These are phyloP conservation scores for Tulasnella sp. DNA, from an alignment of 768 basidiomycete species.

Conservation along the genomic window DNA sequence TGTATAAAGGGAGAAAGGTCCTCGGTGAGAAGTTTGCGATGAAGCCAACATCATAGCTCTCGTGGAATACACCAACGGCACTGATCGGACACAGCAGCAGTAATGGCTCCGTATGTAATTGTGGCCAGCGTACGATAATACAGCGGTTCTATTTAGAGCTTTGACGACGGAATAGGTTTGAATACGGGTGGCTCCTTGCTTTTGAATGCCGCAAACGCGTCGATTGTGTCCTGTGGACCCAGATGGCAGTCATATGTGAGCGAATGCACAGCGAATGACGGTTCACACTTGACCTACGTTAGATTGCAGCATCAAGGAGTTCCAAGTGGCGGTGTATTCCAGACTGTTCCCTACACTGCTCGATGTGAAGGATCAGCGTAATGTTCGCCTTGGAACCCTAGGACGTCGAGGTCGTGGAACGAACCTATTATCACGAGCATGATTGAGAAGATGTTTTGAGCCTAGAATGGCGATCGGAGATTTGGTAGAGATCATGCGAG, in stretches of 20 bases:
- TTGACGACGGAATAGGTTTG: slow-evolving; percentile 29
- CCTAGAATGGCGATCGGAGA: slow-evolving; percentile 73
- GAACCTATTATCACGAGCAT: slow-evolving; percentile 75
- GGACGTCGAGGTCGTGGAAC: slow-evolving; percentile 31
- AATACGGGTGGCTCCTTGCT: slow-evolving; percentile 31
- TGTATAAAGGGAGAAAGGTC: background rate
- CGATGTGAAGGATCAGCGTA: background rate
- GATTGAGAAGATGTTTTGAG: slow-evolving; percentile 72
- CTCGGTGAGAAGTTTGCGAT: too few species aligned
- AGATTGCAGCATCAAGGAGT: slow-evolving; percentile 50
- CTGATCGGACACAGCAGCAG: background rate
- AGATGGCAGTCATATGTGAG: background rate
- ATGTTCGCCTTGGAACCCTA: slow-evolving; percentile 31
- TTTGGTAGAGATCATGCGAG: slow-evolving; percentile 62
- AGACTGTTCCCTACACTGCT: slow-evolving; percentile 47
- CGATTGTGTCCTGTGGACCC: slow-evolving; percentile 31
- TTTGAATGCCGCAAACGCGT: slow-evolving; percentile 31
- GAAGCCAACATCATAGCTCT: background rate
- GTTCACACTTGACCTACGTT: slow-evolving; percentile 36
- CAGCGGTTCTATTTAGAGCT: slow-evolving; percentile 27
- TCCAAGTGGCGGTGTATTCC: slow-evolving; percentile 57
- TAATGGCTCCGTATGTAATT: background rate
- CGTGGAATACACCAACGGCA: background rate
- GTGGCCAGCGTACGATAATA: background rate
- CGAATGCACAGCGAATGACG: background rate